Evolutionary conservation across 2,329 filamentous ascomycete genomes (phyloP), one percentile per base, ranked within the genome.

Genomic region (Onygenales sp.): DNA sequence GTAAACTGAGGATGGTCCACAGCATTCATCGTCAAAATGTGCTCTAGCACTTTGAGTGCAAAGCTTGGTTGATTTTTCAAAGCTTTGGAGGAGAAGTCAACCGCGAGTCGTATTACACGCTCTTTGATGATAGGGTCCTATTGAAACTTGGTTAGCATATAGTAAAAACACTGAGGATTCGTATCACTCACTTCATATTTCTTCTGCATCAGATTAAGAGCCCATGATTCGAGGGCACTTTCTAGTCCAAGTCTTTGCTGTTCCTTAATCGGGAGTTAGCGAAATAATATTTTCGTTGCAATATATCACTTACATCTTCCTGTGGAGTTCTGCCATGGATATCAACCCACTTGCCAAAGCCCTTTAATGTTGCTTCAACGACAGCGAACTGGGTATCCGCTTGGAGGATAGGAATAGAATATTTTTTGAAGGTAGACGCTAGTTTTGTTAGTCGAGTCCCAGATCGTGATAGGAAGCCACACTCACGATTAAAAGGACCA

Each of bases 361-460:
- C 93, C 66, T 91, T 95, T 33, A 97, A 73, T 1, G 88, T 86
- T 31, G 90, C 86, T 65, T 96, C 88, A 2, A 96, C 86, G 27
- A 95, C 86, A 0, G 88, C 89, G 61, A 92, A 92, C 59, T 95
- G 87, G 0, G 90, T 87, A 67, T 98, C 93, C 2, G 94, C 85
- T 32, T 83, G 83, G 52, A 98, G 77, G 14, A 67, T 62, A 21
- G 67, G 66, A 42, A 70, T 67, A 6, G 68, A 73, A 40, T 64
- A 67, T 58, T 71, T 75, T 54, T 65, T 65, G 54, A 71, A 70
- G 8, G 60, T 66, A 60, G 65, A 59, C 58, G 69, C 65, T 73
- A 52, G 10, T 13, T 21, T 34, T 43, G 21, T 45, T 36, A 21
- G 45, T 56, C 32, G 59, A 42, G 40, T 21, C 7, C 17, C 5